These are phyloP conservation scores for Penicillium pancosmium DNA, from an alignment of 495 filamentous ascomycete species.

Conservation along the genomic window DNA sequence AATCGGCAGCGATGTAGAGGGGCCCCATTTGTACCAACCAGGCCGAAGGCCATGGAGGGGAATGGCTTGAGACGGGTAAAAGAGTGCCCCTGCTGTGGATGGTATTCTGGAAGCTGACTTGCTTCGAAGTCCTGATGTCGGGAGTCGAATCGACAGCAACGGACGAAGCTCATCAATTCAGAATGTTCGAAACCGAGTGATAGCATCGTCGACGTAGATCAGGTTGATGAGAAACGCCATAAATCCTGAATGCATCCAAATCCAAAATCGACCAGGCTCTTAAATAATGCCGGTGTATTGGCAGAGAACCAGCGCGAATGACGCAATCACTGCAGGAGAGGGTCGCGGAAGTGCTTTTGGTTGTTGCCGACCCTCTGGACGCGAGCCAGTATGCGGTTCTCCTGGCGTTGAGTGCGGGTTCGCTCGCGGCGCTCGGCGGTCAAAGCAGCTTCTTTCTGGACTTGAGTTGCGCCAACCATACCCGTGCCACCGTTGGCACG, in stretches of 20 bases:
- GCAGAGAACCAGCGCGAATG: neutral
- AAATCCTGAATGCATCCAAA: neutral
- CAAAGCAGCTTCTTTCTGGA: constrained; percentile 66
- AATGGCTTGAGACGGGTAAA: neutral
- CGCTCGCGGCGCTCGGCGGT: constrained; percentile 67
- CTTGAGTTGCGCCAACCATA: constrained; percentile 72
- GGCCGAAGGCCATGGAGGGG: neutral
- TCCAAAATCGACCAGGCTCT: neutral
- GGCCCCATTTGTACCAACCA: neutral
- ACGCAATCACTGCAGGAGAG: constrained; percentile 46
- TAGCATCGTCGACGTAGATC: neutral
- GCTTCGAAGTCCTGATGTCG: neutral
- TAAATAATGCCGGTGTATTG: neutral
- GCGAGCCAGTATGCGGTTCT: constrained; percentile 61
- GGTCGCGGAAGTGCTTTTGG: constrained; percentile 76
- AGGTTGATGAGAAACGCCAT: neutral
- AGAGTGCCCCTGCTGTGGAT: too few species aligned
- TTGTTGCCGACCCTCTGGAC: constrained; percentile 65
- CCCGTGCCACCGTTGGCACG: constrained; percentile 74
- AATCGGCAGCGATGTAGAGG: neutral
- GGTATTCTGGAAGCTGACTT: neutral
- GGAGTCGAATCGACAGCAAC: neutral
- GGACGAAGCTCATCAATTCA: neutral
- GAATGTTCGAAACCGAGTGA: neutral
- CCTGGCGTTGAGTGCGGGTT: constrained; percentile 60